Evolutionary conservation across 2,329 filamentous ascomycete species (phyloP).

Genomic region (Stemphylium vesicarium): DNA sequence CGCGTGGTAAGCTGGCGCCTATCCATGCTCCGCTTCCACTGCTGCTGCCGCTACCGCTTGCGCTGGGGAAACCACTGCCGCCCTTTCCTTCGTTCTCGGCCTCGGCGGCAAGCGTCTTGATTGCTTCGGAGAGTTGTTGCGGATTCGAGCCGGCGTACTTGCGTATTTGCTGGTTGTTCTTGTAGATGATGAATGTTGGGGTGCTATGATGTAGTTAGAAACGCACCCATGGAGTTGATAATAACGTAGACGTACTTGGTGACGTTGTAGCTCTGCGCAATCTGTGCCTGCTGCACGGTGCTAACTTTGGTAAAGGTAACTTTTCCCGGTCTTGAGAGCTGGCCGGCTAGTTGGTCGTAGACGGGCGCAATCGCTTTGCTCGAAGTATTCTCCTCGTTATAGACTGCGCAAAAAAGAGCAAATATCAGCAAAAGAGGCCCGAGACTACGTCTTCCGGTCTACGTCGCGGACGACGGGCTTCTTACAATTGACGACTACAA

Average conservation of each 20-base stretch:
- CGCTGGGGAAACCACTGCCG: constrained; percentile 50
- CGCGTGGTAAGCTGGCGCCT: constrained; percentile 75
- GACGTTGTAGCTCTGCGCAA: constrained; percentile 76
- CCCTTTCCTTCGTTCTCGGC: constrained; percentile 57
- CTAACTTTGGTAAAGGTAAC: constrained; percentile 90
- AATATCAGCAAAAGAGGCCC: constrained; percentile 33
- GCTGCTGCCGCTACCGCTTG: constrained; percentile 33
- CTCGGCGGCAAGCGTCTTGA: constrained; percentile 74
- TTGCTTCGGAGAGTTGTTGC: constrained; percentile 70
- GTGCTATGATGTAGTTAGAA: constrained; percentile 57
- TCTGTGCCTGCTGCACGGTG: constrained; percentile 75
- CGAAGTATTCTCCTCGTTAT: constrained; percentile 83
- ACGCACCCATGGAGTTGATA: background rate
- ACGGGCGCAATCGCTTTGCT: constrained; percentile 84
- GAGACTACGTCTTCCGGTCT: background rate
- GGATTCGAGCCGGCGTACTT: constrained; percentile 78
- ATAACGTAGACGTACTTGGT: constrained; percentile 60
- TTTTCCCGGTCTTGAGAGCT: constrained; percentile 72
- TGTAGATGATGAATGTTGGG: constrained; percentile 87
- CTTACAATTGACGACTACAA: constrained; percentile 91
- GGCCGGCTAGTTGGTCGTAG: constrained; percentile 76
- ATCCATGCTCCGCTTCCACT: constrained; percentile 67
- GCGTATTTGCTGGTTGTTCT: constrained; percentile 69
- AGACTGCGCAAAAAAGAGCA: constrained; percentile 64
- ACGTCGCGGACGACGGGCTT: constrained; percentile 28